These are phyloP conservation scores for Aspergillus pseudoglaucus DNA, from an alignment of 2,329 filamentous ascomycete species.

Conservation along the genomic window DNA sequence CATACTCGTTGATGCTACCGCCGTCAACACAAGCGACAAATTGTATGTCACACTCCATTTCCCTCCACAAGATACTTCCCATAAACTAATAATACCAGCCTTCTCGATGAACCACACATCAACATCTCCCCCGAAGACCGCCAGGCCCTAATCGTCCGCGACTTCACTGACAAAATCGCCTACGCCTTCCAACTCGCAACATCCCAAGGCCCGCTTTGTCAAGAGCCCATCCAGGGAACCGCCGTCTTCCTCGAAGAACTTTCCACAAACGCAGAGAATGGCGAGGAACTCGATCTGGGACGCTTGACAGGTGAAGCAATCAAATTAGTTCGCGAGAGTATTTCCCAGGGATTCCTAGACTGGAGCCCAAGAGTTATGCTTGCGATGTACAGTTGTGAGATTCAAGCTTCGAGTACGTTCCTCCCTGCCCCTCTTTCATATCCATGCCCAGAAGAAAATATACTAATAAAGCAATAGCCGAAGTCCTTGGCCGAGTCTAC, in stretches of 20 bases:
- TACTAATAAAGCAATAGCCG: conserved; percentile 48
- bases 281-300: conserved; percentile 55
- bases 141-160: conserved; percentile 43
- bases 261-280: conserved; percentile 50
- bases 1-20: conserved; percentile 76
- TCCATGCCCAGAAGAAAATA: neutral
- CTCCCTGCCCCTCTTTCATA: neutral
- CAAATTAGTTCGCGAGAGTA: conserved; percentile 76
- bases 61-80: too few relatives aligned
- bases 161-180: conserved; percentile 81
- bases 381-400: conserved; percentile 97
- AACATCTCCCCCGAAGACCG: conserved; percentile 18
- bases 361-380: conserved; percentile 94
- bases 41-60: too few relatives aligned
- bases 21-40: conserved; percentile 63
- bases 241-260: conserved; percentile 86
- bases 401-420: conserved; percentile 76
- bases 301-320: conserved; percentile 90
- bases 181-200: conserved; percentile 94
- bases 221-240: conserved; percentile 87
- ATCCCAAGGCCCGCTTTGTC: conserved; percentile 80
- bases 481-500: conserved; percentile 92
- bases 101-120: conserved; percentile 30
- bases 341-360: conserved; percentile 81
- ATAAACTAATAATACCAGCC: conserved; percentile 20